Base-by-base conservation (phyloP, 2,329 filamentous ascomycete genomes). In the Penicillium sp. region DNA sequence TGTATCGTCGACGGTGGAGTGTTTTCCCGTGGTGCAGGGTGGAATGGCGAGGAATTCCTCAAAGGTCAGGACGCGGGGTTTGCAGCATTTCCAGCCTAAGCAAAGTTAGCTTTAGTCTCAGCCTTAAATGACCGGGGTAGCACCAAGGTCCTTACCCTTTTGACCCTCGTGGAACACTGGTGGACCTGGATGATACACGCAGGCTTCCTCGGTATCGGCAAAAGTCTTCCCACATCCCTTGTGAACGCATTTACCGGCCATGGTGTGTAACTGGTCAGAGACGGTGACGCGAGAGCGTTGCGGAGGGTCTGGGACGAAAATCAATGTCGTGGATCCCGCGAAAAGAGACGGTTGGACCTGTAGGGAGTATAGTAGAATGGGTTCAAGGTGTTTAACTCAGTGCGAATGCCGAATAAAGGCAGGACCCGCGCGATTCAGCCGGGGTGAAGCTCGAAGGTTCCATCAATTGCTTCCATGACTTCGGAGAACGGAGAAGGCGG, bases 41-140 rank as follows among this genome's bases (percentile, higher is more conserved):
- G 91, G 84, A 71, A 99, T 98, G 63, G 84, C 79, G 79, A 99
- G 91, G 84, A 99, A 99, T 81, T 99, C 95, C 80, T 99, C 95
- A 77, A 99, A 99, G 62, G 93, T 97, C 72, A 99, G 84, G 72
- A 98, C 93, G 73, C 95, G 91, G 60, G 93, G 90, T 81, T 97
- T 98, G 86, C 95, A 99, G 84, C 95, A 99, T 83, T 96, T 96
- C 94, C 95, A 98, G 75, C 95, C 94, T 97, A 73, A 7, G 49
- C 7, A 22, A 15, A 26, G 17, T 54, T 40, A 26, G 51, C 15
- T 54, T 28, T 26, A 28, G 35, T 54, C 22, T 54, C n/a, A 54
- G 22, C 50, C 35, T 35, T 10, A 22, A 6, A 12, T 33, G 30
- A 38, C 40, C 17, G 17, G 35, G 37, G 42, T 26, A 19, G 37